These are phyloP conservation scores for Hymenochaete sp. DNA, from an alignment of 1,284 basidiomycete species.

Conservation along the genomic window DNA sequence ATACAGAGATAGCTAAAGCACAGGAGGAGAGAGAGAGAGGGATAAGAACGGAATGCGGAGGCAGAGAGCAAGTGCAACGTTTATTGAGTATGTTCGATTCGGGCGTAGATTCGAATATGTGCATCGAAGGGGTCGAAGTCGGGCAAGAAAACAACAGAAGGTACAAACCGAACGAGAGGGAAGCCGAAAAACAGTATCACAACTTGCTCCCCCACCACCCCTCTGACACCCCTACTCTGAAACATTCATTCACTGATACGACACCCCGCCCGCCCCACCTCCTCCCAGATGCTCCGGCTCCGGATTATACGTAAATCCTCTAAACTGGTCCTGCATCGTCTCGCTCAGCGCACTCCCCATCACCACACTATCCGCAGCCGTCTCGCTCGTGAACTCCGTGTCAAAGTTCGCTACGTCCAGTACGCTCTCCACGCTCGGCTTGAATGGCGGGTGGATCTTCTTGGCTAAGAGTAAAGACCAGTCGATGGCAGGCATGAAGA, in stretches of 20 bases:
- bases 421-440: slow-evolving; percentile 90
- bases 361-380: slow-evolving; percentile 89
- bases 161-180: not conserved
- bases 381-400: slow-evolving; percentile 89
- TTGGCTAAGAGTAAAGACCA: slow-evolving; percentile 87
- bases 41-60: slow-evolving; percentile 1
- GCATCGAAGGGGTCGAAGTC: too few species aligned
- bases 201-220: too few species aligned
- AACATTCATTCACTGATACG: too few species aligned
- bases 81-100: too few species aligned
- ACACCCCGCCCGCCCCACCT: too few species aligned
- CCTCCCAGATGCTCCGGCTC: slow-evolving; percentile 29
- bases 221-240: too few species aligned
- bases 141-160: too few species aligned
- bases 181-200: not conserved
- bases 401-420: slow-evolving; percentile 89
- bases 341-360: slow-evolving; percentile 86
- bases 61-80: too few species aligned
- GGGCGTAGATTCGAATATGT: too few species aligned
- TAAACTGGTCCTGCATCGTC: slow-evolving; percentile 93
- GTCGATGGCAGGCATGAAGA: slow-evolving; percentile 93
- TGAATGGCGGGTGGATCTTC: slow-evolving; percentile 97
- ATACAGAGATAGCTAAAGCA: not conserved
- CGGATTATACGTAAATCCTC: slow-evolving; percentile 79
- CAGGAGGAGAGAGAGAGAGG: not conserved